Evolutionary conservation across 108 stramenopile species (phyloP).

Genomic region (Halocafeteria seosinensis): DNA sequence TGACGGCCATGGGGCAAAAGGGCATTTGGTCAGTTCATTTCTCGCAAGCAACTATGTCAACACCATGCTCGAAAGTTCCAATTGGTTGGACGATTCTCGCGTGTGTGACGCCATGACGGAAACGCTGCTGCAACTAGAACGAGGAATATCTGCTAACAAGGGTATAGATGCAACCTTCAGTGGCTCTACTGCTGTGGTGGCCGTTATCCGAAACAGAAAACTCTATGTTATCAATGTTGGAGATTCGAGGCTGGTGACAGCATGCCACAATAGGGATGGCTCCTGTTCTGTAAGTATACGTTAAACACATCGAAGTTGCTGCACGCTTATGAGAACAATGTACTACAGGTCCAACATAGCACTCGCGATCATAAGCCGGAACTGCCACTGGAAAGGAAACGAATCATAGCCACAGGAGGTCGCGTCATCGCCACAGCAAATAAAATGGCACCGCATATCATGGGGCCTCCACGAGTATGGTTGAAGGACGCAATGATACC

Average conservation of each 20-base stretch:
- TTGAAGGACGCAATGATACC: not conserved
- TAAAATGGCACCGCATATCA: not conserved
- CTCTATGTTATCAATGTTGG: not conserved
- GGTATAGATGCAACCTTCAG: not conserved
- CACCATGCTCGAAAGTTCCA: not conserved
- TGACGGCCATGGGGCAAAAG: conserved; percentile 1
- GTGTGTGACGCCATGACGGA: not conserved
- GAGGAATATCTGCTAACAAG: not conserved
- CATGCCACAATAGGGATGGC: too few relatives aligned
- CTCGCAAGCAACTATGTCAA: not conserved
- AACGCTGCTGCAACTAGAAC: not conserved
- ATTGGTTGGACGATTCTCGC: not conserved
- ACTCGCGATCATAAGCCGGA: conserved; percentile 2
- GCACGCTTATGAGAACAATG: not conserved
- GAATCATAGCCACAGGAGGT: not conserved
- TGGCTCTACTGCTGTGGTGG: not conserved
- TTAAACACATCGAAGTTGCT: too few relatives aligned
- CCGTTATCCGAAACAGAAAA: not conserved
- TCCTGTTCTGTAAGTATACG: too few relatives aligned
- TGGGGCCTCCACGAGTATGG: not conserved
- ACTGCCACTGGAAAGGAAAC: not conserved
- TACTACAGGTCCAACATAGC: not conserved
- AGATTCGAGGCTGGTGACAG: not conserved
- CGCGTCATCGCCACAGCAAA: not conserved
- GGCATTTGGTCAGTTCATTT: not conserved